A percentile compares a stretch with the other conserved stretches of the same genome.
Conservation (phyloP, 148 eudicot genomes). For the Spergularia marina region DNA sequence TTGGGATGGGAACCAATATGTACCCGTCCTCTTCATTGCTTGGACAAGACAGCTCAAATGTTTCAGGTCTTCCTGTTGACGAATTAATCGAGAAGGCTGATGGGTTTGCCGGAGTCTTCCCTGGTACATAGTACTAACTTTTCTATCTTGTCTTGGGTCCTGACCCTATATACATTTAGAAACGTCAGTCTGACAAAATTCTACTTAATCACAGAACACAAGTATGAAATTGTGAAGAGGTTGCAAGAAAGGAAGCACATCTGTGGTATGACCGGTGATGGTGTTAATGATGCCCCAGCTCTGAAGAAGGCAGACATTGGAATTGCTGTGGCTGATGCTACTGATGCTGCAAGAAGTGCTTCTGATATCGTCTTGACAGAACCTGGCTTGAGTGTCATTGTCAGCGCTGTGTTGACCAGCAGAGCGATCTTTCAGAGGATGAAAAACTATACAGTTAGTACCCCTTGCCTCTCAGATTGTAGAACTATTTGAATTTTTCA, state of each 20-base stretch:
- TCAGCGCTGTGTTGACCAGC: conserved; percentile 75
- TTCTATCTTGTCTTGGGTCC: background rate
- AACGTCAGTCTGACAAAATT: background rate
- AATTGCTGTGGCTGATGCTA: conserved; percentile 73
- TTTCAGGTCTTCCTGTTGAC: conserved; percentile 48
- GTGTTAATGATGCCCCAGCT: conserved; percentile 89
- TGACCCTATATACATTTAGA: background rate
- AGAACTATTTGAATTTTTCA: background rate
- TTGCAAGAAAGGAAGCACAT: conserved; percentile 72
- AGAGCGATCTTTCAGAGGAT: conserved; percentile 78
- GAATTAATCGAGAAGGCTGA: conserved; percentile 60
- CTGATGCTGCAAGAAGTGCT: conserved; percentile 72
- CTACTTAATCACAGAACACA: conserved; percentile 49
- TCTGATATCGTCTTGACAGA: conserved; percentile 79
- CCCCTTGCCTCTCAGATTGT: background rate
- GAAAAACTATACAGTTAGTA: conserved; percentile 73
- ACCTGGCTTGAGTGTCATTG: conserved; percentile 73
- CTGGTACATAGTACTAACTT: conserved; percentile 32
- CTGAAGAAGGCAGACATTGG: conserved; percentile 77
- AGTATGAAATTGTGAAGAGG: conserved; percentile 73
- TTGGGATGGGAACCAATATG: conserved; percentile 67
- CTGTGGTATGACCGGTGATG: conserved; percentile 90
- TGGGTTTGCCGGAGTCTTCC: conserved; percentile 65
- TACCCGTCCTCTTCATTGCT: conserved; percentile 57
- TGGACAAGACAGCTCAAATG: conserved; percentile 41